phyloP scores from a whole-genome alignment of 257 asterid species.

The Lavandula angustifolia region DNA sequence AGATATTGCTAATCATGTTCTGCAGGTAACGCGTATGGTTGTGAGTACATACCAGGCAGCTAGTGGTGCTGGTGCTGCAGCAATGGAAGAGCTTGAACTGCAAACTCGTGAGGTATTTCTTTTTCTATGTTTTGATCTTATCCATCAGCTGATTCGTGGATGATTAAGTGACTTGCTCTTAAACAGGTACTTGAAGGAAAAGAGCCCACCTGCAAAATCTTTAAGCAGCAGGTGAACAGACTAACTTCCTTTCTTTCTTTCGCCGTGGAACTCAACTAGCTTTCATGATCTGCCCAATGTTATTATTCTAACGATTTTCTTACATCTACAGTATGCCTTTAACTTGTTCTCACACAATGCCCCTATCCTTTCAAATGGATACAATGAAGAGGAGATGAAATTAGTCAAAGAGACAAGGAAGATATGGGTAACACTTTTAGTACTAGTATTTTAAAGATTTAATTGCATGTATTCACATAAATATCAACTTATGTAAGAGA shows the following conservation, averaged over 20 bases:
- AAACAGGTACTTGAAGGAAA: constrained; percentile 75
- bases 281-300: constrained; percentile 19
- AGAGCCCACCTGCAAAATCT: constrained; percentile 86
- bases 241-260: constrained; percentile 14
- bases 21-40: constrained; percentile 60
- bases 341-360: constrained; percentile 97
- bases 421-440: constrained; percentile 69
- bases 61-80: constrained; percentile 95
- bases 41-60: constrained; percentile 74
- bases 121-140: constrained; percentile 1
- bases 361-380: constrained; percentile 83
- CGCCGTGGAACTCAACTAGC: neutral
- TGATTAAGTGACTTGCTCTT: constrained; percentile 14
- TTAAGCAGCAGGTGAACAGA: constrained; percentile 65
- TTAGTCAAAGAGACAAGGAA: constrained; percentile 90
- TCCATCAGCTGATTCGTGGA: constrained; percentile 2
- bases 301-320: constrained; percentile 6
- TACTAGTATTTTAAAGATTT: neutral
- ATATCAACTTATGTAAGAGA: constrained; percentile 14
- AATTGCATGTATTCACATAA: neutral
- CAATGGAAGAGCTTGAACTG: constrained; percentile 94
- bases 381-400: constrained; percentile 99
- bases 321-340: constrained; percentile 80
- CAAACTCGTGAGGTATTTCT: constrained; percentile 85
- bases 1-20: neutral